Conservation (phyloP, 371 early-diverging fungal species). For the Polyrhizophydium stewartii region DNA sequence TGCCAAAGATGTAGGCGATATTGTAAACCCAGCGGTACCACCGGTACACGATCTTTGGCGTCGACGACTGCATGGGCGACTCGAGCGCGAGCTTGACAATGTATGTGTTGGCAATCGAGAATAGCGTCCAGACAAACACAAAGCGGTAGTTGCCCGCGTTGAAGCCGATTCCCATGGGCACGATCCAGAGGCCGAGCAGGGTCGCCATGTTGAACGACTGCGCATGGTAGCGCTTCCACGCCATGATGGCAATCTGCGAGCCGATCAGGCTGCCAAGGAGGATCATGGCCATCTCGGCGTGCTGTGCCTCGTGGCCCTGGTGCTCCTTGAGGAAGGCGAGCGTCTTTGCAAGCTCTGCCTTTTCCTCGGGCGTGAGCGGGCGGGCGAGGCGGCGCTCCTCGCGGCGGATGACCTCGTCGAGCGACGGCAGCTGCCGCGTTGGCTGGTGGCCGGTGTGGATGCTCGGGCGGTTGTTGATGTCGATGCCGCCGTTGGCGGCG, state of each 20-base stretch:
- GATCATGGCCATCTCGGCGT: slow-evolving; percentile 75
- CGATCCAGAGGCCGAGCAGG: slow-evolving; percentile 68
- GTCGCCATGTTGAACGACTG: slow-evolving; percentile 71
- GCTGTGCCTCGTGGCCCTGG: slow-evolving; percentile 36
- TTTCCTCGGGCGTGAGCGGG: neutral
- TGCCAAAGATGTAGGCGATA: slow-evolving; percentile 40
- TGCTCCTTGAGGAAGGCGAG: slow-evolving; percentile 1
- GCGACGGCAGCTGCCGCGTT: neutral
- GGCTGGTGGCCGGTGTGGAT: neutral
- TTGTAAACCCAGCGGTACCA: slow-evolving; percentile 56
- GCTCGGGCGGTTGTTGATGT: neutral
- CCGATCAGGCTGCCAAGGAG: slow-evolving; percentile 63
- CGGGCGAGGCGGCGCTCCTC: neutral
- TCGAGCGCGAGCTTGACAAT: slow-evolving; percentile 43
- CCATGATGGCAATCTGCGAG: slow-evolving; percentile 68
- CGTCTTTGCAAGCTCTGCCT: neutral
- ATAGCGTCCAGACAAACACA: slow-evolving; percentile 39
- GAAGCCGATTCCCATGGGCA: slow-evolving; percentile 52
- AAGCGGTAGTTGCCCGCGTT: slow-evolving; percentile 50
- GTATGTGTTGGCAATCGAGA: slow-evolving; percentile 40
- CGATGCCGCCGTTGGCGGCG: neutral
- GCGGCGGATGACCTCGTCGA: neutral
- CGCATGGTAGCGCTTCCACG: slow-evolving; percentile 76
- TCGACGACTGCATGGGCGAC: slow-evolving; percentile 41
- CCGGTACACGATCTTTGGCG: slow-evolving; percentile 53